phyloP scores from a whole-genome alignment of 148 eudicot species.

The Rhododendron ovatum region DNA sequence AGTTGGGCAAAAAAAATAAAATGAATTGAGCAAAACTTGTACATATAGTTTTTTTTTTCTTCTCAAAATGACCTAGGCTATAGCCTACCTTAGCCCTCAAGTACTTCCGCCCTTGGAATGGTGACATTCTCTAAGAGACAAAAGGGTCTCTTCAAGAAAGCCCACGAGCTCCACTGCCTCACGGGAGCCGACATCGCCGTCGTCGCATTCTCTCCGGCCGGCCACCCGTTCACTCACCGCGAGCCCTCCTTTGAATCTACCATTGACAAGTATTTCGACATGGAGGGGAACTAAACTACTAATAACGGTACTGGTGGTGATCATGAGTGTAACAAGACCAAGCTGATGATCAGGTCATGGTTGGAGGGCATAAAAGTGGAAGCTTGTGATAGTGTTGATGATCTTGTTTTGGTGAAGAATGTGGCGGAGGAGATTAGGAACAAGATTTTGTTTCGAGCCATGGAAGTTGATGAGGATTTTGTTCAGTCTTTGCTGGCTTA shows the following conservation, averaged over 20 bases:
- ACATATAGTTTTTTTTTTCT: no score
- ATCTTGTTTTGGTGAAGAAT: not conserved
- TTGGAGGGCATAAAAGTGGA: not conserved
- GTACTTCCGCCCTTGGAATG: not conserved
- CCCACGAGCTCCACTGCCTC: not conserved
- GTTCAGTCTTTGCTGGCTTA: not conserved
- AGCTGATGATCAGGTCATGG: not conserved
- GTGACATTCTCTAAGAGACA: conserved; percentile 10
- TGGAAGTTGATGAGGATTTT: not conserved
- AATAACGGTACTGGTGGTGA: not conserved
- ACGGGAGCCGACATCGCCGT: not conserved
- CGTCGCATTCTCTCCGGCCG: conserved; percentile 1
- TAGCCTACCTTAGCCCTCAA: no score
- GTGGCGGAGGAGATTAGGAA: not conserved
- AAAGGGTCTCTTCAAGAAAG: conserved; percentile 12
- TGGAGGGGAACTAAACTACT: not conserved
- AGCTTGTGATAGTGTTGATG: not conserved
- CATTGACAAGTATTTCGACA: not conserved
- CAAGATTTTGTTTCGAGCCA: not conserved
- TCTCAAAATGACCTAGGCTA: no score
- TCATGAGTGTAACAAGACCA: not conserved
- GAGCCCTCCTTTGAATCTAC: not conserved
- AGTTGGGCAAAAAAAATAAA: no score
- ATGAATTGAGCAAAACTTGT: no score
- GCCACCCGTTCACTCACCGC: not conserved